Conservation (phyloP, 306 rosid species). For the Glycyrrhiza uralensis region DNA sequence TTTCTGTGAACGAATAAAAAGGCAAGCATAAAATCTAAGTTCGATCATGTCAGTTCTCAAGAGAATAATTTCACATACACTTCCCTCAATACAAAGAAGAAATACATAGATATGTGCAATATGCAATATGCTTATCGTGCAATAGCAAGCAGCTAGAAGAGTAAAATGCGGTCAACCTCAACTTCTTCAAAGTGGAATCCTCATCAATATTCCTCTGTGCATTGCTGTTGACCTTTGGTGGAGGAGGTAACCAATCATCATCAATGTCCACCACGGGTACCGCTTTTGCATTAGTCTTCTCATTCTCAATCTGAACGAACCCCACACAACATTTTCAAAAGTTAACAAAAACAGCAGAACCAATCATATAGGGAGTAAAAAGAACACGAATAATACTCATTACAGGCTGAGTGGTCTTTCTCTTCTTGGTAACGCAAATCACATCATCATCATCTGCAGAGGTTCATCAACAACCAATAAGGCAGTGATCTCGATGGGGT, state of each 20-base stretch:
- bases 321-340: conserved; percentile 14
- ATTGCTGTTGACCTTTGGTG: conserved; percentile 56
- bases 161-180: conserved; percentile 49
- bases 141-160: not conserved
- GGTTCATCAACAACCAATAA: not conserved
- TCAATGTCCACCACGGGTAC: conserved; percentile 44
- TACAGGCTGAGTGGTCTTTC: conserved; percentile 31
- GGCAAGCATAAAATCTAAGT: not conserved
- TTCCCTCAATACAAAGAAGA: not conserved
- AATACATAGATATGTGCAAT: not conserved
- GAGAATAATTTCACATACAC: not conserved
- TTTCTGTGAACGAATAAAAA: not conserved
- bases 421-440: conserved; percentile 34
- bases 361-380: not conserved
- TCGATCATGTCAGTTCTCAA: not conserved
- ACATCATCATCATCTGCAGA: conserved; percentile 47
- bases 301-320: conserved; percentile 47
- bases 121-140: not conserved
- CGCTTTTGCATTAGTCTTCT: conserved; percentile 16
- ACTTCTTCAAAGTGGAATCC: conserved; percentile 63
- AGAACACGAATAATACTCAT: not conserved
- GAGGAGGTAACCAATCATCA: conserved; percentile 93
- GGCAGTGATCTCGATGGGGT: not conserved
- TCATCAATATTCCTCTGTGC: conserved; percentile 28
- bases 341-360: not conserved